phyloP scores from a whole-genome alignment of 768 basidiomycete genomes.

The Sarcomyxa edulis region DNA sequence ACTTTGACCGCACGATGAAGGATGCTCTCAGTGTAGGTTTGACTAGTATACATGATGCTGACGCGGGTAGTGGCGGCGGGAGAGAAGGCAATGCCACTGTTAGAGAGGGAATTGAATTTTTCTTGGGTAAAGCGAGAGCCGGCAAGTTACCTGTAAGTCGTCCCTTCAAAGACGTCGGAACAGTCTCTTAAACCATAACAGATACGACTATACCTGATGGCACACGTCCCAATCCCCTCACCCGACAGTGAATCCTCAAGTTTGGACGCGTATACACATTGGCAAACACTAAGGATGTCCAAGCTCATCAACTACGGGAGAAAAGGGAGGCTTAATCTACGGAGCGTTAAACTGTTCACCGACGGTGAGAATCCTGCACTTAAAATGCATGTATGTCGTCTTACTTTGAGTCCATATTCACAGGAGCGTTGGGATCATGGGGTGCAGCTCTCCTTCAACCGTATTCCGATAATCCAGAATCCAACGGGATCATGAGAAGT shows the following conservation, averaged over 20 bases:
- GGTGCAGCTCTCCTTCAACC: slow-evolving; percentile 86
- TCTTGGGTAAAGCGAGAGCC: slow-evolving; percentile 59
- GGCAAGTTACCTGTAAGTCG: slow-evolving; percentile 61
- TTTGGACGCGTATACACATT: slow-evolving; percentile 48
- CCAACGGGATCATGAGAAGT: slow-evolving; percentile 63
- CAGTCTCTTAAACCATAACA: slow-evolving; percentile 16
- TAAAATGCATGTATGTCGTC: not conserved
- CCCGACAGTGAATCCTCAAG: too few species aligned
- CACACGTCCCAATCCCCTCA: slow-evolving; percentile 36
- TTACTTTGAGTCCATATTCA: not conserved
- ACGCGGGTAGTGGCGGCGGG: too few species aligned
- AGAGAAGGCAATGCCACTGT: too few species aligned
- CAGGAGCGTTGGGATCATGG: slow-evolving; percentile 87
- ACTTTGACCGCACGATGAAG: slow-evolving; percentile 55
- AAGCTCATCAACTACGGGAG: slow-evolving; percentile 55
- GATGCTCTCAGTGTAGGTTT: slow-evolving; percentile 78
- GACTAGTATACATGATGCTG: slow-evolving; percentile 86
- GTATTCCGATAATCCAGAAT: slow-evolving; percentile 75
- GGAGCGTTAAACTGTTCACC: slow-evolving; percentile 68
- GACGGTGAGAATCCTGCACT: slow-evolving; percentile 49
- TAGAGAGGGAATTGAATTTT: too few species aligned
- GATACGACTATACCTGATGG: slow-evolving; percentile 64
- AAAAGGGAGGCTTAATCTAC: slow-evolving; percentile 47
- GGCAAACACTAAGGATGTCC: slow-evolving; percentile 60
- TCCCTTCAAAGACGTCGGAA: not conserved